Evolutionary conservation across 176 grass and related monocot species (phyloP), one percentile per base, ranked within the genome.

Genomic region (Oryza brachyantha): DNA sequence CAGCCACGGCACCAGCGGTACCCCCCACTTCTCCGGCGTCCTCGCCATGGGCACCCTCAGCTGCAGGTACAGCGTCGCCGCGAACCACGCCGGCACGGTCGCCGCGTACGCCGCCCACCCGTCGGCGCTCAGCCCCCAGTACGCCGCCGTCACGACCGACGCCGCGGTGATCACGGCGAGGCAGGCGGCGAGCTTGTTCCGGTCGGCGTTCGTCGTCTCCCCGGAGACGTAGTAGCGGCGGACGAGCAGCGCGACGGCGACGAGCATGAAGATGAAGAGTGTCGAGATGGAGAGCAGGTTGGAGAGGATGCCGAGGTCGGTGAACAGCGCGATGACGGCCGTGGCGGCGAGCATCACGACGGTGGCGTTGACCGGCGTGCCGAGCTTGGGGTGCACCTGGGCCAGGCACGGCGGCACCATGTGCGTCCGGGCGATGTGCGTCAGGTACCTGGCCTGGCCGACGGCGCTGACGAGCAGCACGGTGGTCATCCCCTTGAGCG

Each of bases 211-310:
- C 5, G 72, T 16, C 5, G 91, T 93, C 61, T 93, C 81, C 13
- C 84, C 84, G 14, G 37, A 5, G n/a, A 72, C 57, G 60, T 90
- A 93, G 81, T 93, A 81, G 5, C 87, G 91, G 32, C 84, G 87
- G 34, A 93, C 81, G 28, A 93, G 75, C 3, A 93, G 91, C 1
- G 87, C 87, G 0, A 93, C 55, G 8, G 87, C 84, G 17, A 93
- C 91, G 34, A 93, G 84, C 91, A 87, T 93, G 87, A 90, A 93
- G 42, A 90, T 90, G 81, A 93, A 93, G 40, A 93, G 81, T 1
- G 87, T 93, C 48, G 91, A 90, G 36, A 93, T 90, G 59, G 91
- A 93, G 12, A 93, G 77, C 0, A 93, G 87, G 78, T 93, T 77
- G 39, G 87, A 81, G 10, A 93, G 87, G 72, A 93, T 72, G 55